A percentile compares a stretch with the other conserved stretches of the same genome.
phyloP scores from a whole-genome alignment of 2,329 filamentous ascomycete species.

The Fusarium musae region DNA sequence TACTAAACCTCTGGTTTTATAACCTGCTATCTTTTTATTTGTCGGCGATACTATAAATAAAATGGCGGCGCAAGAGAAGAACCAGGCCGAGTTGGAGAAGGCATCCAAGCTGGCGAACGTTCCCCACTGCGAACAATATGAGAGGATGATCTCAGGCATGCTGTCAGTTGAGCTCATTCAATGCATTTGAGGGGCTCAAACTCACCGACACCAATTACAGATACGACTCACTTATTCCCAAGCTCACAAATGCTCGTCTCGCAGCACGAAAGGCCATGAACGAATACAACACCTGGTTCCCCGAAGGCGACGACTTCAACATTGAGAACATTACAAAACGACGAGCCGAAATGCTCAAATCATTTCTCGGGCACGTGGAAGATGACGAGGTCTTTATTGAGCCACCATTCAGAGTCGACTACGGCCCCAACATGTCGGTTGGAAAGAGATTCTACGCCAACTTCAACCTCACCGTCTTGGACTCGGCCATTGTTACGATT shows the following conservation, averaged over 20 bases:
- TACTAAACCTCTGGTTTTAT: rapidly evolving
- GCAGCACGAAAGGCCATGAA: slow-evolving; percentile 61
- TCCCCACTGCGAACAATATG: slow-evolving; percentile 69
- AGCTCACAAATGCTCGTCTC: slow-evolving; percentile 58
- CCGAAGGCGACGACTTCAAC: slow-evolving; percentile 45
- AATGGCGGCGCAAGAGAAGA: slow-evolving; percentile 27
- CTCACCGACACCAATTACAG: slow-evolving; percentile 35
- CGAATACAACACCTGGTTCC: slow-evolving; percentile 64
- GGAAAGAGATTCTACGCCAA: slow-evolving; percentile 69
- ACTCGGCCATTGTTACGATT: slow-evolving; percentile 63
- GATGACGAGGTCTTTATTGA: slow-evolving; percentile 66
- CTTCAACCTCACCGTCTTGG: slow-evolving; percentile 61
- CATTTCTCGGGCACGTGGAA: slow-evolving; percentile 55
- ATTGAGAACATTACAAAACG: slow-evolving; percentile 34
- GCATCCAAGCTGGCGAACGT: slow-evolving; percentile 55
- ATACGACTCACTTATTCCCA: slow-evolving; percentile 58
- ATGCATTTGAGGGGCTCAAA: rapidly evolving
- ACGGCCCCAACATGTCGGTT: slow-evolving; percentile 69
- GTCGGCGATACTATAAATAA: rapidly evolving
- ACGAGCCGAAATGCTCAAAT: slow-evolving; percentile 51
- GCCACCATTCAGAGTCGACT: slow-evolving; percentile 68
- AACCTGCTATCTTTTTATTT: rapidly evolving
- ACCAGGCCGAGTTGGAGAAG: slow-evolving; percentile 23
- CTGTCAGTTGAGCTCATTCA: slow-evolving; percentile 51
- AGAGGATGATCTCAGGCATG: slow-evolving; percentile 73